Base-by-base conservation (phyloP, 2,329 filamentous ascomycete species). In the Colletotrichum limetticola region DNA sequence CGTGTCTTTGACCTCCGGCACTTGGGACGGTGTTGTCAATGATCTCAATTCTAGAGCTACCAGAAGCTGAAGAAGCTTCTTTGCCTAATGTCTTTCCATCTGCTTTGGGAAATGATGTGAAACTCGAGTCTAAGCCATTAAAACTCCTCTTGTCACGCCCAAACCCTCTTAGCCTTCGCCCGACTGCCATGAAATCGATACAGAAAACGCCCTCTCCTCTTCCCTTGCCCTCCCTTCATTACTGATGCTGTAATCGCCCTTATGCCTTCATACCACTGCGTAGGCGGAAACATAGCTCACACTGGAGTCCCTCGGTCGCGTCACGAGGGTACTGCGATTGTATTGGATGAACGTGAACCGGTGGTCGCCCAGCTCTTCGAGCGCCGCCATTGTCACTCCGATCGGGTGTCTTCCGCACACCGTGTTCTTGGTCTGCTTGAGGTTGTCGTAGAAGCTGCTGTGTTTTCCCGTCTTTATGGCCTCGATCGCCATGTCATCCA, bases 231-330 rank as follows among this genome's bases (percentile, higher is more conserved):
- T 46, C 6, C 64, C 26, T 26, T 49, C 2, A 58, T 71, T 57
- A 57, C 56, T 30, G 26, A 26, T 22, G 35, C 57, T 1, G 35
- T 14, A 14, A 37, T 1, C 4, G 1, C 3, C 35, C 14, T 37
- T 37, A 2, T 37, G 35, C 35, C 2, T 37, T 37, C 61, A 95
- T 42, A 95, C 79, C 19, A 95, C 87, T 9, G 95, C 95, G 86
- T 97, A 97, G 4, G 95, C 97, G 80, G 95, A 96, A 3, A 94
- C 95, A 82, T 99, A 99, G 83, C 95, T 98, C 64, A 99, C 97
- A 77, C 95, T 98, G 76, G 92, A 97, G 75, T 98, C 94, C 19
- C 80, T 82, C 1, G 92, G 86, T 35, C 87, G 86, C 76, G 89
- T 86, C 4, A 93, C 93, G 81, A 97, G 85, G 72, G 35, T 37